Percentiles rank a stretch among this genome's conserved stretches.
Conservation (phyloP, 306 rosid species). For the Cajanus cajan region DNA sequence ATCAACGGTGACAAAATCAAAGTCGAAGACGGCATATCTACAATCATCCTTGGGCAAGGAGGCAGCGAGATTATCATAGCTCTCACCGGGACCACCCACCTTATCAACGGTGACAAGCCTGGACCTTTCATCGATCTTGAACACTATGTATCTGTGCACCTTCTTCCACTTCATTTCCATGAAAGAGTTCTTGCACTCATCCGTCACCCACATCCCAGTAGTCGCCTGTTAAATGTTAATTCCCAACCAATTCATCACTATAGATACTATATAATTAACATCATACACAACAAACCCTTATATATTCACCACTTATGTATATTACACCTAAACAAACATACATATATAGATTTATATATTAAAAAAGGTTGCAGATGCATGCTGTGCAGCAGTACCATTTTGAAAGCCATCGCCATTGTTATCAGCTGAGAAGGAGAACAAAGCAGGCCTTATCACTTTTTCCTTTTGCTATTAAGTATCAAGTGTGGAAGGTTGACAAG, state of each 20-base stretch:
- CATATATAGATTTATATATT: too few species aligned
- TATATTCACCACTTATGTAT: neutral
- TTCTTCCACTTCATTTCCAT: conserved; percentile 99
- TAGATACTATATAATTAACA: too few species aligned
- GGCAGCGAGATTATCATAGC: conserved; percentile 79
- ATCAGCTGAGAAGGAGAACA: conserved; percentile 13
- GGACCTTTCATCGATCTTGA: conserved; percentile 92
- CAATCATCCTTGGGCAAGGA: conserved; percentile 91
- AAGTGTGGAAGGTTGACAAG: neutral
- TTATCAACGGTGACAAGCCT: conserved; percentile 87
- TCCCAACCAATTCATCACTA: neutral
- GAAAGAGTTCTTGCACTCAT: conserved; percentile 95
- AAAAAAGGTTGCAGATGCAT: neutral
- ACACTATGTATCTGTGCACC: conserved; percentile 85
- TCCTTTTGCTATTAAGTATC: neutral
- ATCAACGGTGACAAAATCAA: conserved; percentile 96
- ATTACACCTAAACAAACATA: too few species aligned
- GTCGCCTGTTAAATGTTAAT: conserved; percentile 61
- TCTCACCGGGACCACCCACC: conserved; percentile 87
- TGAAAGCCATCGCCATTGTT: conserved; percentile 99
- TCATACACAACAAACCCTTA: neutral
- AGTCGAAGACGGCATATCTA: conserved; percentile 94
- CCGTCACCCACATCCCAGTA: conserved; percentile 99
- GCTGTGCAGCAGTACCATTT: conserved; percentile 66
- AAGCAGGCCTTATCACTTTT: neutral